phyloP scores from a whole-genome alignment of 352 stramenopile species.

The Globisporangium rhizosaccharum region DNA sequence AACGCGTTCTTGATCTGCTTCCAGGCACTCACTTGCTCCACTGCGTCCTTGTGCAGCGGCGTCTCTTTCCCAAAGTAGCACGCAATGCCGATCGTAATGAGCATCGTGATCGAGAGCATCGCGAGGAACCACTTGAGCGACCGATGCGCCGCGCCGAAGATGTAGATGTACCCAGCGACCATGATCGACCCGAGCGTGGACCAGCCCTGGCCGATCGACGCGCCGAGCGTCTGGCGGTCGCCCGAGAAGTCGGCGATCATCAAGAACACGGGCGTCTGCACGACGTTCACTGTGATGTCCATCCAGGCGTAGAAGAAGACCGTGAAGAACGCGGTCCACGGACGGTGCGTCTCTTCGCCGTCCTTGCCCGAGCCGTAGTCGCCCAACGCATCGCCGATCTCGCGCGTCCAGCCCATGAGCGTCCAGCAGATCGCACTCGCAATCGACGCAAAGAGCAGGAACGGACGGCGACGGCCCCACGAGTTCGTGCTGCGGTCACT shows the following conservation, averaged over 20 bases:
- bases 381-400: slow-evolving; percentile 15
- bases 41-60: slow-evolving; percentile 5
- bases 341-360: too few relatives aligned
- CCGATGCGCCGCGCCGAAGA: slow-evolving; percentile 21
- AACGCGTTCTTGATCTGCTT: slow-evolving; percentile 15
- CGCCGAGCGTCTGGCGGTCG: slow-evolving; percentile 27
- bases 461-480: slow-evolving; percentile 20
- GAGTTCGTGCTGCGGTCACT: slow-evolving; percentile 5
- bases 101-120: slow-evolving; percentile 18
- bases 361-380: too few relatives aligned
- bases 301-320: too few relatives aligned
- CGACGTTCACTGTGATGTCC: too few relatives aligned
- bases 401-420: slow-evolving; percentile 17
- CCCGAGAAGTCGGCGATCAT: slow-evolving; percentile 2
- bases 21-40: slow-evolving; percentile 1
- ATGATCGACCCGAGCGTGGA: slow-evolving; percentile 24
- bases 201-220: slow-evolving; percentile 18
- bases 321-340: too few relatives aligned
- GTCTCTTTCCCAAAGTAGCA: slow-evolving; percentile 16
- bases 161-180: slow-evolving; percentile 25
- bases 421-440: slow-evolving; percentile 21
- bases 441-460: slow-evolving; percentile 15
- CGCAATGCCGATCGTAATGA: slow-evolving; percentile 17
- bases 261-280: too few relatives aligned
- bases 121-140: slow-evolving; percentile 23